Evolutionary conservation across 73 alveolate genomes (phyloP).

Genomic region (Uronychia setigera): DNA sequence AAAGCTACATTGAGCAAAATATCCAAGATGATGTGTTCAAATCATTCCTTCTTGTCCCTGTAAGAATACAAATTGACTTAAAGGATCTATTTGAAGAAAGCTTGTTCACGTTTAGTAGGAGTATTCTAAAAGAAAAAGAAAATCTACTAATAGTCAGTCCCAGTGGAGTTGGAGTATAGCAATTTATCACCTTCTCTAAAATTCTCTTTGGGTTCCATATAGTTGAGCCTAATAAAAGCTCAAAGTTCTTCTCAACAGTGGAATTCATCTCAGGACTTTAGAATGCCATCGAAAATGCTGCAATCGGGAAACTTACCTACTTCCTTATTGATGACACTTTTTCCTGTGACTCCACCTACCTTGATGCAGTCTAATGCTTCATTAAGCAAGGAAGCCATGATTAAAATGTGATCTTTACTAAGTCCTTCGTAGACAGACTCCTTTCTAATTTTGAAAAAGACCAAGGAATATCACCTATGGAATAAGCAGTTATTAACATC

Average conservation of each 20-base stretch:
- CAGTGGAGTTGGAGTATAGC: slow-evolving; percentile 26
- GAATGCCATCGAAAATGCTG: slow-evolving; percentile 24
- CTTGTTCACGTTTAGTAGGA: slow-evolving; percentile 9
- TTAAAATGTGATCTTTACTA: neutral
- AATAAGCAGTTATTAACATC: slow-evolving; percentile 20
- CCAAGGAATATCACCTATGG: no score
- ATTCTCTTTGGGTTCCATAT: slow-evolving; percentile 32
- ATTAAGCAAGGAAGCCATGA: neutral
- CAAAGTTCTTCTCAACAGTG: slow-evolving; percentile 16
- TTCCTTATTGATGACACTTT: slow-evolving; percentile 18
- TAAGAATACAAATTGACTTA: slow-evolving; percentile 22
- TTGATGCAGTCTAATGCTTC: slow-evolving; percentile 27
- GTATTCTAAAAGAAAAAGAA: slow-evolving; percentile 33
- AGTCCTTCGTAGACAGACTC: no score
- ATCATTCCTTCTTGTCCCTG: slow-evolving; percentile 34
- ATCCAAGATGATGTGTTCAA: slow-evolving; percentile 23
- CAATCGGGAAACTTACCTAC: neutral
- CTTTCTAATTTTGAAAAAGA: no score
- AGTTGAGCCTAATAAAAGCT: slow-evolving; percentile 23
- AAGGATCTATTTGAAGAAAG: slow-evolving; percentile 6
- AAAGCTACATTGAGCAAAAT: slow-evolving; percentile 21
- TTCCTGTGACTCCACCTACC: slow-evolving; percentile 24
- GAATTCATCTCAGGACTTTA: slow-evolving; percentile 26
- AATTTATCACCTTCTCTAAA: slow-evolving; percentile 21
- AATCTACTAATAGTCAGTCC: slow-evolving; percentile 28